Evolutionary conservation across 2,329 filamentous ascomycete species (phyloP).

Genomic region (Sporothrix brunneoviolacea): DNA sequence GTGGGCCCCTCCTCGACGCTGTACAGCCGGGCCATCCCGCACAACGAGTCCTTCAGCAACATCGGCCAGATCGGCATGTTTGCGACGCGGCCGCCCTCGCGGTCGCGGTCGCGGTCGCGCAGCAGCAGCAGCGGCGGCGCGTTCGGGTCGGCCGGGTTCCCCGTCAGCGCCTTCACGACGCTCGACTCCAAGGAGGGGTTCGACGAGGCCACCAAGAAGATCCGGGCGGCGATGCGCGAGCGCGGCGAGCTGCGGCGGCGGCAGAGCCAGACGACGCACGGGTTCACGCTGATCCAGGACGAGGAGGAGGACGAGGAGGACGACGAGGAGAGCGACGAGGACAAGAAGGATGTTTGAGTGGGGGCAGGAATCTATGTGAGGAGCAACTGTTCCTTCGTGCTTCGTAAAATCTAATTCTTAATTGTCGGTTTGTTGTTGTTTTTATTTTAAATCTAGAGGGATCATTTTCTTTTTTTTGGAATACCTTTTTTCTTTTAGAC

Average conservation of each 20-base stretch:
- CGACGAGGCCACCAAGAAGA: constrained; percentile 76
- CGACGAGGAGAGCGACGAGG: constrained; percentile 16
- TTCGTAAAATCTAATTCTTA: too few species aligned
- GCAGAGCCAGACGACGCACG: constrained; percentile 35
- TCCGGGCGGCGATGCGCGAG: constrained; percentile 77
- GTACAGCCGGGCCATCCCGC: constrained; percentile 55
- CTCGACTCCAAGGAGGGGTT: constrained; percentile 64
- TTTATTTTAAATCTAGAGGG: background rate
- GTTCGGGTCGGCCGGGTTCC: constrained; percentile 55
- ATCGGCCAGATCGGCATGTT: constrained; percentile 85
- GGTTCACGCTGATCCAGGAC: constrained; percentile 15
- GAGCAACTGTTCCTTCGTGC: background rate
- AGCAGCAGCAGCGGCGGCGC: constrained; percentile 62
- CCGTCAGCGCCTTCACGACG: constrained; percentile 62
- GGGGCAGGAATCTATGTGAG: background rate
- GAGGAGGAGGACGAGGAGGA: constrained; percentile 16
- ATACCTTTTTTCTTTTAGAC: background rate
- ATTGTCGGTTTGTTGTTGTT: background rate
- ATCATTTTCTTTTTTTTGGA: background rate
- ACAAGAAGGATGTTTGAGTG: constrained; percentile 12
- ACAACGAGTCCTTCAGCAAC: constrained; percentile 91
- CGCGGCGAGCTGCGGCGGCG: constrained; percentile 56
- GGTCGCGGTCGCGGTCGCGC: constrained; percentile 67
- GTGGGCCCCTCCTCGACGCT: constrained; percentile 45
- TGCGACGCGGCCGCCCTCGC: constrained; percentile 76